phyloP scores from a whole-genome alignment of 2,329 filamentous ascomycete genomes.

The Alternaria metachromatica region DNA sequence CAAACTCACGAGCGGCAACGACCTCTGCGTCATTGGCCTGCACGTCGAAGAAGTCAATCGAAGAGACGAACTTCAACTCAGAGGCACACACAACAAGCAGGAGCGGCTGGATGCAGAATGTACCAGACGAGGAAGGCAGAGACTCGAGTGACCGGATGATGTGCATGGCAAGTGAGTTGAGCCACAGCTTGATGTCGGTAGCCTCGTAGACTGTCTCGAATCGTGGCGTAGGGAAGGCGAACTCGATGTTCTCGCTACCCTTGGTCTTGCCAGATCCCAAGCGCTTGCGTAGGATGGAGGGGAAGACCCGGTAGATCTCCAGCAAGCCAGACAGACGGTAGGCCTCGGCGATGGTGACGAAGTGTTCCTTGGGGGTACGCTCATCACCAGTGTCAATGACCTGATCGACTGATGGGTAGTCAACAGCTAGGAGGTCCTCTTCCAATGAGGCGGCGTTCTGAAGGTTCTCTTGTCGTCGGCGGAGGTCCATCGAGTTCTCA shows the following conservation, averaged over 20 bases:
- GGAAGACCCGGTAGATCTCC: slow-evolving; percentile 63
- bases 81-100: slow-evolving; percentile 59
- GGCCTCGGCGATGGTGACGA: slow-evolving; percentile 60
- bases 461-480: slow-evolving; percentile 43
- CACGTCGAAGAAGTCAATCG: slow-evolving; percentile 45
- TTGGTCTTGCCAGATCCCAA: slow-evolving; percentile 41
- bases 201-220: slow-evolving; percentile 44
- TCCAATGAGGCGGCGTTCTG: slow-evolving; percentile 55
- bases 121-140: slow-evolving; percentile 60
- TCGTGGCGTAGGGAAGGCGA: slow-evolving; percentile 41
- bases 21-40: slow-evolving; percentile 54
- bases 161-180: slow-evolving; percentile 60
- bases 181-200: slow-evolving; percentile 50
- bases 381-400: slow-evolving; percentile 60
- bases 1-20: slow-evolving; percentile 56
- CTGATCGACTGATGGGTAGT: slow-evolving; percentile 56
- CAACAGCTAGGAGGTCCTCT: slow-evolving; percentile 54
- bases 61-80: slow-evolving; percentile 57
- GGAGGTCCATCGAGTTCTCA: slow-evolving; percentile 35
- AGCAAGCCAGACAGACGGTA: slow-evolving; percentile 61
- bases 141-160: slow-evolving; percentile 58
- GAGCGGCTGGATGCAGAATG: slow-evolving; percentile 61
- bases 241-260: slow-evolving; percentile 33
- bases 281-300: slow-evolving; percentile 57
- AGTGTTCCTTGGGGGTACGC: slow-evolving; percentile 60